Percentiles rank a stretch among this genome's conserved stretches.
Evolutionary conservation across 768 basidiomycete genomes (phyloP).

Genomic region (Mycena metata): DNA sequence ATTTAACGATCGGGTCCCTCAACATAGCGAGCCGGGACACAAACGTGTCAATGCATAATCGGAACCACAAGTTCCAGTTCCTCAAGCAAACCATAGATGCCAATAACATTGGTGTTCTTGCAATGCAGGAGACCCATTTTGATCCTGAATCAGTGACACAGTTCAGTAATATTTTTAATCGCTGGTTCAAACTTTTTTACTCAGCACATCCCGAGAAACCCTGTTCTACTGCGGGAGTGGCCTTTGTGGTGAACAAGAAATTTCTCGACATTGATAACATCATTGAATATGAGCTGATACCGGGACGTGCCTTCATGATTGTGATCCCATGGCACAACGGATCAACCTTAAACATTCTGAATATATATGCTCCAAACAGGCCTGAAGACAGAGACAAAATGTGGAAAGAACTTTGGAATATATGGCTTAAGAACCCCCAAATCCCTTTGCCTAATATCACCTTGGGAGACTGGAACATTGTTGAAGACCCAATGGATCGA

Average conservation of each 20-base stretch:
- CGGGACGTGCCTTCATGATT: not conserved
- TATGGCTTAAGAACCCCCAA: not conserved
- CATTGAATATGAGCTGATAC: slow-evolving; percentile 4
- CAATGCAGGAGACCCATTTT: slow-evolving; percentile 1
- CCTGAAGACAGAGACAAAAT: not conserved
- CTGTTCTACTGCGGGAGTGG: not conserved
- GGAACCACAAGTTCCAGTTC: slow-evolving; percentile 36
- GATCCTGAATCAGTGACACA: not conserved
- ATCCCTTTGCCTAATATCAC: slow-evolving; percentile 20
- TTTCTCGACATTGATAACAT: no score
- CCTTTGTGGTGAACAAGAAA: not conserved
- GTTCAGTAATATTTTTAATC: not conserved
- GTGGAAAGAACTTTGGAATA: not conserved
- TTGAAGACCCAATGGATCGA: slow-evolving; percentile 40
- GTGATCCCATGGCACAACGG: not conserved
- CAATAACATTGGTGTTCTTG: not conserved
- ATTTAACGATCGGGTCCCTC: slow-evolving; percentile 9
- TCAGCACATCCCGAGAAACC: not conserved
- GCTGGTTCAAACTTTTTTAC: slow-evolving; percentile 4
- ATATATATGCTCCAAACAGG: not conserved
- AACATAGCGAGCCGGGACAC: slow-evolving; percentile 28
- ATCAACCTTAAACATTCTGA: not conserved
- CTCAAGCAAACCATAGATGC: slow-evolving; percentile 27
- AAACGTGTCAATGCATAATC: not conserved
- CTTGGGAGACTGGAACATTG: slow-evolving; percentile 46